Evolutionary conservation across 2,329 filamentous ascomycete genomes (phyloP).

Genomic region (Neofusicoccum parvum): DNA sequence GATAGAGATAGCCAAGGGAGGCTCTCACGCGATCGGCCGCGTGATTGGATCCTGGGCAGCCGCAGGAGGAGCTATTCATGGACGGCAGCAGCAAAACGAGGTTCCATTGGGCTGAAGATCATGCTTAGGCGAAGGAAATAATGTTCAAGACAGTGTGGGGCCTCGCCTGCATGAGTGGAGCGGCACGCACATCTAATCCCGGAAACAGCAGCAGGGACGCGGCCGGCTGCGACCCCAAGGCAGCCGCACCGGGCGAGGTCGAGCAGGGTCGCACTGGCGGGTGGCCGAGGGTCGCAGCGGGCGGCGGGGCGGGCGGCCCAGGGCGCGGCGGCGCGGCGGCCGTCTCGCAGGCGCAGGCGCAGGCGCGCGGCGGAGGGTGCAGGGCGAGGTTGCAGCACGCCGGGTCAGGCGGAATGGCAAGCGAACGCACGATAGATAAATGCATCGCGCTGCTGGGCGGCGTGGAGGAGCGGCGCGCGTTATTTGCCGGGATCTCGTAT

Average conservation of each 20-base stretch:
- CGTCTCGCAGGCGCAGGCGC: no score
- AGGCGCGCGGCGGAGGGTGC: background rate
- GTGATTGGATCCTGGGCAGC: no score
- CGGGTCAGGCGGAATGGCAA: conserved; percentile 7
- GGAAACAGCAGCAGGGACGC: background rate
- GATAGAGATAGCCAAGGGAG: no score
- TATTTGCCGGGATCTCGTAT: conserved; percentile 9
- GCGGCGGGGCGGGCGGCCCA: background rate
- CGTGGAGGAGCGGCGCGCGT: no score
- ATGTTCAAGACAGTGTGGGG: background rate
- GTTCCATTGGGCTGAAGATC: background rate
- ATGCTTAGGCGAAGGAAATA: background rate
- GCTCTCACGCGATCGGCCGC: no score
- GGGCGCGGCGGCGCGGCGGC: background rate
- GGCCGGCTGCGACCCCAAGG: background rate
- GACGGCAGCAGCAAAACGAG: background rate
- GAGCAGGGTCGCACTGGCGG: no score
- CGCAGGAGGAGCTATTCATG: background rate
- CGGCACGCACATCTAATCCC: background rate
- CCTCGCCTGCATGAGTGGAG: background rate
- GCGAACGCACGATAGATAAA: conserved; percentile 1
- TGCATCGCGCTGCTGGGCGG: background rate
- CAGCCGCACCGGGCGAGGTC: no score
- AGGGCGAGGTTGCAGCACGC: background rate
- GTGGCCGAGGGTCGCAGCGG: background rate